Conservation (phyloP, 495 filamentous ascomycete species). For the Durotheca rogersii region DNA sequence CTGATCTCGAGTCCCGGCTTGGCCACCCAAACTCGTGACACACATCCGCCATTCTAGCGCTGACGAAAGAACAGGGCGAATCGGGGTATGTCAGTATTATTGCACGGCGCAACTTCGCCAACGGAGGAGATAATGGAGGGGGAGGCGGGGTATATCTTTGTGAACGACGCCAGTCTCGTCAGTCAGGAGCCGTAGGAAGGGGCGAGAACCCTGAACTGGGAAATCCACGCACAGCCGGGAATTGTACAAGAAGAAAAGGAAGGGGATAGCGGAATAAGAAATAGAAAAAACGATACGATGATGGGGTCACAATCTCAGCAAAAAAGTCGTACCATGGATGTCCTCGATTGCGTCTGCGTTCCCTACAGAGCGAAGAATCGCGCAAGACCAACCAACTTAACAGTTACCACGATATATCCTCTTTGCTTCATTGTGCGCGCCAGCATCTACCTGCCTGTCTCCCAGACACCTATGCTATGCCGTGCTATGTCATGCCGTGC, state of each 20-base stretch:
- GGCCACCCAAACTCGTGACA: too few relatives aligned
- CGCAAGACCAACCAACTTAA: conserved; percentile 11
- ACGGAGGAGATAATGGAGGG: background rate
- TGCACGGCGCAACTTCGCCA: background rate
- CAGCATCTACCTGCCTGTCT: background rate
- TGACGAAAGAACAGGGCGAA: too few relatives aligned
- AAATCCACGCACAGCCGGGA: too few relatives aligned
- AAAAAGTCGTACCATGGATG: conserved; percentile 9
- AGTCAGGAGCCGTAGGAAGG: too few relatives aligned
- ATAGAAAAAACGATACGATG: background rate
- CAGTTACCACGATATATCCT: conserved; percentile 12
- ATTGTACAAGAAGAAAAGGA: too few relatives aligned
- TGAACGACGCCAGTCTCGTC: conserved; percentile 9
- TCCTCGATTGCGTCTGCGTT: conserved; percentile 17
- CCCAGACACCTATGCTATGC: too few relatives aligned
- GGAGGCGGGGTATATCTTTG: conserved; percentile 11
- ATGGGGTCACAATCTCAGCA: background rate
- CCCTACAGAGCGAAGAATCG: conserved; percentile 16
- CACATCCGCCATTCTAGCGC: too few relatives aligned
- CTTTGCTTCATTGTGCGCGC: background rate
- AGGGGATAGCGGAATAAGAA: too few relatives aligned
- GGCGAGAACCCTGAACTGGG: too few relatives aligned
- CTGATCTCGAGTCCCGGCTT: too few relatives aligned
- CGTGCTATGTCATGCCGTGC: background rate
- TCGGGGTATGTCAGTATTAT: too few relatives aligned